These are phyloP conservation scores for Picea engelmannii DNA, from an alignment of 83 land plant genomes.

Conservation along the genomic window DNA sequence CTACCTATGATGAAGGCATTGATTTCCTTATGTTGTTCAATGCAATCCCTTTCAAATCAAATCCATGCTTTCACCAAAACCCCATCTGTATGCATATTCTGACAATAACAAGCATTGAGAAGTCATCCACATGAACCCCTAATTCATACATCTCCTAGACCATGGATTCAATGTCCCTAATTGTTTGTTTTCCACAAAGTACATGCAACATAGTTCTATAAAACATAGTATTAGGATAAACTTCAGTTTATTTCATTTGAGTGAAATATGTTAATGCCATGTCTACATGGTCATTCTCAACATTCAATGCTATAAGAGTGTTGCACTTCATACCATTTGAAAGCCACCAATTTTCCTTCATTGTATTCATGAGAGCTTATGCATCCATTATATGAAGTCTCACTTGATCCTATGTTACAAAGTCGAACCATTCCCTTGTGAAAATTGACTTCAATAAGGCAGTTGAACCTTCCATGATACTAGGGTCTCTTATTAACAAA, in stretches of 20 bases:
- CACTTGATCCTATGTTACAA: too few species aligned
- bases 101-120: conserved; percentile 39
- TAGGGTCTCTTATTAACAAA: too few species aligned
- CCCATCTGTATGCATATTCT: conserved; percentile 55
- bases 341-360: conserved; percentile 52
- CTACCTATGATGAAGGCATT: too few species aligned
- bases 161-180: conserved; percentile 45
- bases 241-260: conserved; percentile 46
- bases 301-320: conserved; percentile 58
- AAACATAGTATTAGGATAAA: conserved; percentile 60
- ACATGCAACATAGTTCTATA: conserved; percentile 59
- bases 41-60: too few species aligned
- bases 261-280: conserved; percentile 37
- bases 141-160: conserved; percentile 51
- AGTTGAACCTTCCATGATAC: too few species aligned
- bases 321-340: conserved; percentile 78
- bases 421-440: too few species aligned
- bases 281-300: conserved; percentile 45
- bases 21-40: too few species aligned
- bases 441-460: too few species aligned
- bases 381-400: conserved; percentile 53
- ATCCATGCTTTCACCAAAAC: neutral
- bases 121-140: conserved; percentile 37
- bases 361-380: conserved; percentile 57
- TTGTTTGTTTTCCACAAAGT: conserved; percentile 38